Evolutionary conservation across 495 filamentous ascomycete genomes (phyloP), one percentile per base, ranked within the genome.

Genomic region (Pseudotulostoma volvatum): DNA sequence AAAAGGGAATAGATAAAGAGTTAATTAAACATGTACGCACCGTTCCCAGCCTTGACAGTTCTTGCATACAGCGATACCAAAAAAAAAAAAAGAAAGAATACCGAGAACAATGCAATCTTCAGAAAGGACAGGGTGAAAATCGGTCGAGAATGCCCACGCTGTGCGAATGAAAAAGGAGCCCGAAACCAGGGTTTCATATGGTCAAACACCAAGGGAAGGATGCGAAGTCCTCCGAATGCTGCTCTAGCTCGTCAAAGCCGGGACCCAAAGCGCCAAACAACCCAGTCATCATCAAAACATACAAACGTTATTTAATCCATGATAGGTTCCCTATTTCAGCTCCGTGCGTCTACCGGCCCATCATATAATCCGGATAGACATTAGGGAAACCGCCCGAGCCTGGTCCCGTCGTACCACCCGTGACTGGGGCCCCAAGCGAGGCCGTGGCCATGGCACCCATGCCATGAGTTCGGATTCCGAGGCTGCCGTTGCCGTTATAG

Each of bases 331-430:
- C 31, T 18, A 28, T 9, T 18, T 42, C 33, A 18, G n/a, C 21
- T 18, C 18, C 13, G 34, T 44, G 11, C 36, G 21, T 42, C 57
- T 58, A 74, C 42, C 69, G 65, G 45, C 70, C 70, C 68, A 74
- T 69, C 70, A 74, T 74, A 49, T 71, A 72, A 49, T 71, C 67
- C 35, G 67, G 68, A 55, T 70, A 72, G 41, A 59, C 64, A 36
- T 52, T 54, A 47, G 58, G 65, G 45, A 51, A 63, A 34, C 59
- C 60, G 32, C 64, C 61, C 50, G 64, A 43, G 45, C 63, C 64
- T 15, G 56, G 50, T 25, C 49, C 52, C 21, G 59, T 46, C 14
- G 55, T 58, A 44, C 56, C 59, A 45, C 53, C 51, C 17, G 59
- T 55, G 11, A 54, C 56, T 16, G 50, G 52, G 13, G 60, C 61